phyloP scores from a whole-genome alignment of 208 protist genomes.

The Crithidia fasciculata region DNA sequence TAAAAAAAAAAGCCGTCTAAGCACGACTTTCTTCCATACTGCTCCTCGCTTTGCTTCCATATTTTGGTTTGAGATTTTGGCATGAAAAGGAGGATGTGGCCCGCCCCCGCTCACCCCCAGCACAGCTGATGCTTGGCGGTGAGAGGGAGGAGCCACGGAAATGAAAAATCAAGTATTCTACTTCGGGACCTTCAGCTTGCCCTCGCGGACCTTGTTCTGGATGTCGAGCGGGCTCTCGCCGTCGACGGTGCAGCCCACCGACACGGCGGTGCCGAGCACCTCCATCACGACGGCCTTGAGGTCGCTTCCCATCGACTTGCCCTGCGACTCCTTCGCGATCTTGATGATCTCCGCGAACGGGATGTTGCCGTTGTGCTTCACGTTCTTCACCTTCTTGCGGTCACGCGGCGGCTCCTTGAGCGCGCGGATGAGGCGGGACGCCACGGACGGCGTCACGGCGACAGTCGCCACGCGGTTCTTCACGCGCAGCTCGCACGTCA shows the following conservation, averaged over 20 bases:
- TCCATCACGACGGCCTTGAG: constrained; percentile 98
- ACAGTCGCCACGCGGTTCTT: constrained; percentile 99
- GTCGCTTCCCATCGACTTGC: constrained; percentile 94
- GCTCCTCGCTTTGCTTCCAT: too few species aligned
- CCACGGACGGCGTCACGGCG: constrained; percentile 96
- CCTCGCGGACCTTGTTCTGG: constrained; percentile 94
- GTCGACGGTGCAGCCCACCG: constrained; percentile 98
- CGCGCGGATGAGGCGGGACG: constrained; percentile 97
- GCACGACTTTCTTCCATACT: too few species aligned
- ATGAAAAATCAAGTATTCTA: too few species aligned
- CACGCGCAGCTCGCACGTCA: constrained; percentile 98
- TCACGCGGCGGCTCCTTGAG: constrained; percentile 99
- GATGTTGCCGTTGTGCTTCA: constrained; percentile 99
- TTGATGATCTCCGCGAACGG: constrained; percentile 97
- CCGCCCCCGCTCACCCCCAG: too few species aligned
- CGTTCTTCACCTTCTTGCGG: constrained; percentile 99
- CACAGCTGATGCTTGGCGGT: too few species aligned
- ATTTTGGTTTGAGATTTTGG: too few species aligned
- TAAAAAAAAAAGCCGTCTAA: too few species aligned
- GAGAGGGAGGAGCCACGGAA: too few species aligned
- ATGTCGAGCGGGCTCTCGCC: constrained; percentile 94
- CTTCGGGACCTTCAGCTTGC: constrained; percentile 92
- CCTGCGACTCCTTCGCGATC: constrained; percentile 96
- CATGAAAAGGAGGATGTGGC: too few species aligned
- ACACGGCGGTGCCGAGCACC: constrained; percentile 98